Evolutionary conservation across 2,329 filamentous ascomycete genomes (phyloP).

Genomic region (Cordyceps cicadae): DNA sequence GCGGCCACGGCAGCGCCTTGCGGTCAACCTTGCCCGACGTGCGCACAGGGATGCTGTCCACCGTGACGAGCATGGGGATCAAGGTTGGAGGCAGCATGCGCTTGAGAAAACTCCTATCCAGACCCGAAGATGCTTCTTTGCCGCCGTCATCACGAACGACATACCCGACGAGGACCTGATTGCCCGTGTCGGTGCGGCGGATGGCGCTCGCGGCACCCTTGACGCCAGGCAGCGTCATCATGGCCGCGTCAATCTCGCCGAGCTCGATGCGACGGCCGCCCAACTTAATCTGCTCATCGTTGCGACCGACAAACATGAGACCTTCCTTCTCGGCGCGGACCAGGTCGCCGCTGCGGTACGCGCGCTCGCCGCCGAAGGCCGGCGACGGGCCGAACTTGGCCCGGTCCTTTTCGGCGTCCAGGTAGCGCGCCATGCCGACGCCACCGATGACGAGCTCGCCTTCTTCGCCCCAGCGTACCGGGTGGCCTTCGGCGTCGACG

Average conservation of each 20-base stretch:
- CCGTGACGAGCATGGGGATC: conserved; percentile 16
- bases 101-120: conserved; percentile 11
- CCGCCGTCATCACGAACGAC: conserved; percentile 11
- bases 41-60: conserved; percentile 16
- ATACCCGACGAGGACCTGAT: conserved; percentile 17
- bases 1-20: conserved; percentile 14
- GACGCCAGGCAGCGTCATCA: conserved; percentile 17
- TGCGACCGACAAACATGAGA: conserved; percentile 19
- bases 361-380: conserved; percentile 16
- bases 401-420: conserved; percentile 16
- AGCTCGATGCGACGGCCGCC: conserved; percentile 22
- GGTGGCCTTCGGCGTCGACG: conserved; percentile 32
- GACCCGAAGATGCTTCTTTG: neutral
- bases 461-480: conserved; percentile 27
- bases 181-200: conserved; percentile 15
- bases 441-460: conserved; percentile 19
- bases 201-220: conserved; percentile 15
- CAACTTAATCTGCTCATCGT: conserved; percentile 23
- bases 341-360: conserved; percentile 20
- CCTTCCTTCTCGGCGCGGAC: conserved; percentile 18
- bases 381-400: conserved; percentile 16
- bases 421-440: conserved; percentile 18
- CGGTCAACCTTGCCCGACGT: conserved; percentile 19
- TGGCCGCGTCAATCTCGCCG: conserved; percentile 20
- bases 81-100: conserved; percentile 14